Percentiles rank a stretch among this genome's conserved stretches.
Conservation (phyloP, 192 early-diverging fungal genomes). For the Backusella liffmaniae region DNA sequence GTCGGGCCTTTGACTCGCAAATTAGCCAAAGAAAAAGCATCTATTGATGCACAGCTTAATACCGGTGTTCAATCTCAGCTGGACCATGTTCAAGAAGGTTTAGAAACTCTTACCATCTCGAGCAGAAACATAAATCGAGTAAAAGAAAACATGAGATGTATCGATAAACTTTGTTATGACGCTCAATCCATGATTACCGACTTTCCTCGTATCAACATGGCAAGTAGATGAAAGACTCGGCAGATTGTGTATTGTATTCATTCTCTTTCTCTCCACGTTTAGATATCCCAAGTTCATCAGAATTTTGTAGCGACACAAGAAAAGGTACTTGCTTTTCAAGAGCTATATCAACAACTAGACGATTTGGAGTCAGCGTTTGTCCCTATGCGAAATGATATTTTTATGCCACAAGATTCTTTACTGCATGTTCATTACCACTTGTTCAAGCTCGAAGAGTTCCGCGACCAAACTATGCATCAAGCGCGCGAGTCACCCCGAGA, state of each 20-base stretch:
- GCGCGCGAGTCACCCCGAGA: conserved; percentile 68
- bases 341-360: conserved; percentile 79
- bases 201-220: conserved; percentile 89
- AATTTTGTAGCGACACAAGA: conserved; percentile 92
- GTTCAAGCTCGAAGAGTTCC: conserved; percentile 84
- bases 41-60: conserved; percentile 95
- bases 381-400: conserved; percentile 61
- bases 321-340: conserved; percentile 85
- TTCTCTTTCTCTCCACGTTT: neutral
- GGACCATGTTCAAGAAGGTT: conserved; percentile 84
- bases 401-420: conserved; percentile 75
- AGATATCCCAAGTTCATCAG: conserved; percentile 91
- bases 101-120: conserved; percentile 72
- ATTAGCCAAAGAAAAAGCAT: conserved; percentile 83
- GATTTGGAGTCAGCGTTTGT: conserved; percentile 67
- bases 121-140: conserved; percentile 63
- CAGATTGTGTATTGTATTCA: neutral
- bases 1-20: conserved; percentile 77
- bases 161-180: conserved; percentile 84
- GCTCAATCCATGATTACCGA: conserved; percentile 85
- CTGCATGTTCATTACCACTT: conserved; percentile 88
- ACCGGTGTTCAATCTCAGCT: conserved; percentile 91
- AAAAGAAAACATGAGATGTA: conserved; percentile 73
- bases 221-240: conserved; percentile 27
- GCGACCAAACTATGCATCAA: conserved; percentile 80